Base-by-base conservation (phyloP, 78 protist species). In the Dictyostelium brefeldianum region DNA sequence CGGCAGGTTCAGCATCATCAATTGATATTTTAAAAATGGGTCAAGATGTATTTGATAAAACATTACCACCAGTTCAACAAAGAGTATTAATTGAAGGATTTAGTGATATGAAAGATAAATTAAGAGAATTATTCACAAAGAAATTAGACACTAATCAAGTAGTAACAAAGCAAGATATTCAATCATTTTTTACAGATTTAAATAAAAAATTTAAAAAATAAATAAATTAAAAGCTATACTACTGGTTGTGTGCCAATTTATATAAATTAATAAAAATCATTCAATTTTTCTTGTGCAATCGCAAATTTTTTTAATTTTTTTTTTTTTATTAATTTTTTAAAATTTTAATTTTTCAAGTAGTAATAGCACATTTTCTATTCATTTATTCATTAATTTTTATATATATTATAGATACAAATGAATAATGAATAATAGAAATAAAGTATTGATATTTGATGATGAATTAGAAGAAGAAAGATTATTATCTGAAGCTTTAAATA, bases 51-150 rank as follows among this genome's bases (percentile, higher is more conserved):
- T 87, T 64, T 17, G 57, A 65, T 56, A 48, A 46, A 36, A 36
- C 47, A 12, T 12, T 87, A 11, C 78, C 83, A 57, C 29, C 12
- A 8, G 8, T 36, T 29, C 92, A 87, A 50, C 92, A 87, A 77
- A n/a, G 56, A 10, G 57, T 53, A 10, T 14, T 87, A 25, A 25
- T 77, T 4, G 62, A 77, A 7, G 92, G 85, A 20, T 87, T 74
- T 59, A 25, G 46, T 31, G 50, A 53, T 15, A 87, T 87, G 92
- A 87, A 77, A 77, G 92, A 87, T 51, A 87, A 77, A 64, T n/a
- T 87, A 48, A 29, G 46, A 15, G 53, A 79, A 2, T 29, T 87
- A 10, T 87, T 87, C 12, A 8, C 74, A 46, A 43, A 79, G 17
- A 87, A 87, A 77, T 41, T 46, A 64, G 50, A 74, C 46, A 29